A percentile compares a stretch with the other conserved stretches of the same genome.
phyloP scores from a whole-genome alignment of 1,284 basidiomycete species.

The Crocinoboletus sp. region DNA sequence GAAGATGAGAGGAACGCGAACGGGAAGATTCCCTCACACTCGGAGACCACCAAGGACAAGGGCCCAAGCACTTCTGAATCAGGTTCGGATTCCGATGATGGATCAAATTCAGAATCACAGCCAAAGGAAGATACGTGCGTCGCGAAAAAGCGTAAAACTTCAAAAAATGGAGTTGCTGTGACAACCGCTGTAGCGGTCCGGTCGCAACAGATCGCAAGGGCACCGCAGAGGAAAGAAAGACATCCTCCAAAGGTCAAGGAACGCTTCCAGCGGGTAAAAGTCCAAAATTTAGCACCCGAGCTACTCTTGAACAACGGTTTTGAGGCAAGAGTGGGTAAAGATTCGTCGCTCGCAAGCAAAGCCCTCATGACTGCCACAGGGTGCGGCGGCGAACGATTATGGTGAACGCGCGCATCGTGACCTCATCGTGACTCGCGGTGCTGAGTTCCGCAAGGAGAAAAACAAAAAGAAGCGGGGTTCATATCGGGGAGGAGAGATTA shows the following conservation, averaged over 20 bases:
- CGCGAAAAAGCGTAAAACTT: conserved; percentile 57
- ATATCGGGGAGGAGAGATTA: conserved; percentile 90
- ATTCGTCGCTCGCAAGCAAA: conserved; percentile 1
- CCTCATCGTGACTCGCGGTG: conserved; percentile 89
- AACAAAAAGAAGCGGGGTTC: conserved; percentile 99
- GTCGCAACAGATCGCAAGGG: conserved; percentile 6
- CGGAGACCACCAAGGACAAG: conserved; percentile 2
- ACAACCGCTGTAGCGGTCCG: conserved; percentile 37
- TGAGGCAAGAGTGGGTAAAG: conserved; percentile 62
- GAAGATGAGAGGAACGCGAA: conserved; percentile 8
- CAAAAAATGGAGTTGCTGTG: conserved; percentile 47
- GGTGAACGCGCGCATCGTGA: conserved; percentile 84
- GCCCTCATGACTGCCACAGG: neutral
- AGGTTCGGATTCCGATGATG: conserved; percentile 26
- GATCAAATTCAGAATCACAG: conserved; percentile 3
- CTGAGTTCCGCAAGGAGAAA: conserved; percentile 97
- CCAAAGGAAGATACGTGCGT: conserved; percentile 25
- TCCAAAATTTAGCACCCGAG: conserved; percentile 57
- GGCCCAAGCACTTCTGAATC: conserved; percentile 18
- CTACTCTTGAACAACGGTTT: conserved; percentile 81
- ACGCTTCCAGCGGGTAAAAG: conserved; percentile 84
- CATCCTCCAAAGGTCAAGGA: conserved; percentile 42
- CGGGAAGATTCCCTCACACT: neutral
- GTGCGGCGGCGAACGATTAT: conserved; percentile 70
- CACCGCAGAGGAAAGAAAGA: conserved; percentile 29